Conservation (phyloP, 306 rosid species). For the Pyrus pyrifolia region DNA sequence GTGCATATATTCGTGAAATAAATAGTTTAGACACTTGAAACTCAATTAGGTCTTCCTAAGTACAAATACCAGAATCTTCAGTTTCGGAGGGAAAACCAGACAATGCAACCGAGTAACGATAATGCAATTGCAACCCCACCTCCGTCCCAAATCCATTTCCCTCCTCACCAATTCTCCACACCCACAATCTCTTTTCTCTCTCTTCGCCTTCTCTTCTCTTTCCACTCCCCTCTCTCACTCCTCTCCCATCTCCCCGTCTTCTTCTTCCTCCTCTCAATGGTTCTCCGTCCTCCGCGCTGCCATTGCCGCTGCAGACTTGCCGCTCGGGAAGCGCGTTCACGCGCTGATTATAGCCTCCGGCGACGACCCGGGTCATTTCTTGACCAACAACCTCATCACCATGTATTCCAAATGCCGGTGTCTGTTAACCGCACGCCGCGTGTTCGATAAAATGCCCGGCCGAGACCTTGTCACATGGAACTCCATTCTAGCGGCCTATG, state of each 20-base stretch:
- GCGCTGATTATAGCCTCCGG: constrained; percentile 47
- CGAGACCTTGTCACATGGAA: constrained; percentile 81
- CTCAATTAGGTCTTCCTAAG: not conserved
- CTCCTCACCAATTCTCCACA: not conserved
- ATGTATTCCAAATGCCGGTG: constrained; percentile 66
- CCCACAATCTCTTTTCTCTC: not conserved
- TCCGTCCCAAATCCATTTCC: constrained; percentile 16
- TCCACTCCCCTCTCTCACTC: not conserved
- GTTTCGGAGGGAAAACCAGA: constrained; percentile 6
- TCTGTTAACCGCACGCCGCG: constrained; percentile 46
- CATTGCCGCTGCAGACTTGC: constrained; percentile 35
- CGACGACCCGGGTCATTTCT: constrained; percentile 31
- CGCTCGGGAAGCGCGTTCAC: constrained; percentile 59
- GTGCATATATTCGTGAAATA: not conserved
- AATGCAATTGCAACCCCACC: constrained; percentile 31
- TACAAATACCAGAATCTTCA: not conserved
- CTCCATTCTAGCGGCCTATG: constrained; percentile 58
- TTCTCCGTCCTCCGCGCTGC: constrained; percentile 67
- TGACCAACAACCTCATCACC: constrained; percentile 66
- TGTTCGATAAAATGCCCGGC: constrained; percentile 52
- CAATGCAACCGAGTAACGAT: constrained; percentile 22
- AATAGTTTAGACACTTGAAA: not conserved
- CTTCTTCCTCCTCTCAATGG: constrained; percentile 39
- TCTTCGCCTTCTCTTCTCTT: not conserved
- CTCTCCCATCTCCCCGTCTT: not conserved